These are phyloP conservation scores for Fraxinus pennsylvanica DNA, from an alignment of 257 asterid species.

Conservation along the genomic window DNA sequence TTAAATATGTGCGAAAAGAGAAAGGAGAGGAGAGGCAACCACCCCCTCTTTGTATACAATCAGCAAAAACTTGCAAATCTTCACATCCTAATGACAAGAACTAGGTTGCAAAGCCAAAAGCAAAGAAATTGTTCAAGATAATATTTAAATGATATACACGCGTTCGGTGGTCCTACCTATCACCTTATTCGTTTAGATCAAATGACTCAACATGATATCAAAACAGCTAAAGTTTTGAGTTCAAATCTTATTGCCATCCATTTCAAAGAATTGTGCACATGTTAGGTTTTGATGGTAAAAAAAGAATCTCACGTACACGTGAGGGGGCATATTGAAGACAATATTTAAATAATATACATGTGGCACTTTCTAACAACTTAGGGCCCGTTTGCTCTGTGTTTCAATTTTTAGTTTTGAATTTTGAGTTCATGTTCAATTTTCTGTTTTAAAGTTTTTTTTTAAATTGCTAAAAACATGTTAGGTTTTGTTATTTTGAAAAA, in stretches of 20 bases:
- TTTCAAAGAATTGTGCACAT: neutral
- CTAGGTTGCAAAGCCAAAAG: neutral
- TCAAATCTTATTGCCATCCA: neutral
- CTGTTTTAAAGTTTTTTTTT: too few relatives aligned
- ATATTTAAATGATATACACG: neutral
- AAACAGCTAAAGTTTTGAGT: neutral
- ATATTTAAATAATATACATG: neutral
- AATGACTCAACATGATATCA: neutral
- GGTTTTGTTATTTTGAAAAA: too few relatives aligned
- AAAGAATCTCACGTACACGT: neutral
- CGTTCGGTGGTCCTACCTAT: neutral
- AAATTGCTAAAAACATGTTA: too few relatives aligned
- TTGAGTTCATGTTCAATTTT: too few relatives aligned
- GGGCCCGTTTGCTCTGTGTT: too few relatives aligned
- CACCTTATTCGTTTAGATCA: neutral
- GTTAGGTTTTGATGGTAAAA: neutral
- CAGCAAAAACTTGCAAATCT: neutral
- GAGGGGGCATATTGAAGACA: neutral
- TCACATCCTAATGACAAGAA: neutral
- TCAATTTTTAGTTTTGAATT: too few relatives aligned
- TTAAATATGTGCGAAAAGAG: neutral
- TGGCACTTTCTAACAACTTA: neutral
- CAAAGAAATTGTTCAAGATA: neutral
- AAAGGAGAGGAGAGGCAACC: neutral
- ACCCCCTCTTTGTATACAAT: neutral